These are phyloP conservation scores for Phytophthora multivora DNA, from an alignment of 352 stramenopile genomes.

Conservation along the genomic window DNA sequence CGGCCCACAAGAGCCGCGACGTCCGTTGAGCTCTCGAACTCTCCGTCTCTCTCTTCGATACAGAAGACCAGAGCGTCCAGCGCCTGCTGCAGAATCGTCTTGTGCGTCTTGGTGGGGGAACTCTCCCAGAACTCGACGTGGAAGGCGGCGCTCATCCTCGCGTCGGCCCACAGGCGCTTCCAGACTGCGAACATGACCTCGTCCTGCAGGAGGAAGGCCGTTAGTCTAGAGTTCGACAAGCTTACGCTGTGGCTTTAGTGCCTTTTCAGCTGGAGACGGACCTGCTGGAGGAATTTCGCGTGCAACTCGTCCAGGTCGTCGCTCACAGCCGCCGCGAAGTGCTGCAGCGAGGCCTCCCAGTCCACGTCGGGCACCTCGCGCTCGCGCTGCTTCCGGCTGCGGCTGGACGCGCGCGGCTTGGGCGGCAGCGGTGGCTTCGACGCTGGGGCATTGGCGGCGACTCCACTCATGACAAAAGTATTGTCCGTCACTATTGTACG, in stretches of 20 bases:
- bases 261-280: not conserved
- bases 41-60: constrained; percentile 32
- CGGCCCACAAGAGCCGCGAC: constrained; percentile 42
- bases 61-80: constrained; percentile 52
- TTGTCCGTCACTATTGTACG: not conserved
- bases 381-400: constrained; percentile 25
- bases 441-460: not conserved
- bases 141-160: constrained; percentile 59
- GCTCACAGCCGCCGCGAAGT: constrained; percentile 45
- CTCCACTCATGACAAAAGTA: too few relatives aligned
- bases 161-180: constrained; percentile 54
- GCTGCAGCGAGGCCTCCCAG: constrained; percentile 38
- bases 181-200: constrained; percentile 44
- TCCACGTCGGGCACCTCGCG: constrained; percentile 28
- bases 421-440: constrained; percentile 32
- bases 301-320: constrained; percentile 47
- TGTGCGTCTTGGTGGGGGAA: constrained; percentile 56
- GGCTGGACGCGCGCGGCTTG: constrained; percentile 4
- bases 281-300: constrained; percentile 39
- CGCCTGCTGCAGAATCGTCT: constrained; percentile 58
- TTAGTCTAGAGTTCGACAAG: not conserved
- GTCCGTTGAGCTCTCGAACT: constrained; percentile 19
- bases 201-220: constrained; percentile 15
- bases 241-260: not conserved
- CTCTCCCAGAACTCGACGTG: constrained; percentile 85